These are phyloP conservation scores for Fraxinus floribunda DNA, from an alignment of 305 asterid species.

Conservation along the genomic window DNA sequence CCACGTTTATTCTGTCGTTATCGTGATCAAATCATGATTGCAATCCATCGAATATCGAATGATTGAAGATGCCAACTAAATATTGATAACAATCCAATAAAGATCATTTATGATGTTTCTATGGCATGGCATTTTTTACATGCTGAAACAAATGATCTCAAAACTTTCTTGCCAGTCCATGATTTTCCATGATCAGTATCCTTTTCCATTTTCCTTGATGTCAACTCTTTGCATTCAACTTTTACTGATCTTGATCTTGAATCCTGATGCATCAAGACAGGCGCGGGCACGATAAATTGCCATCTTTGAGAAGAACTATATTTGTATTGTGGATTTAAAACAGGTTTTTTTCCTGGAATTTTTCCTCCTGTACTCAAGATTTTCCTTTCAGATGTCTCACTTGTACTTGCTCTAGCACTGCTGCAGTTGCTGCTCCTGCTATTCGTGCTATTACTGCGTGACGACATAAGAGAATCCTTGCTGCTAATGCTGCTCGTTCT, in stretches of 20 bases:
- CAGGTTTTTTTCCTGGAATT: constrained; percentile 17
- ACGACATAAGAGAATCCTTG: constrained; percentile 57
- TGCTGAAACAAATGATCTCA: constrained; percentile 49
- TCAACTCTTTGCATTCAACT: constrained; percentile 17
- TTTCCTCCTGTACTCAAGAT: neutral
- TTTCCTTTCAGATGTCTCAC: constrained; percentile 37
- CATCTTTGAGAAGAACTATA: constrained; percentile 49
- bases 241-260: constrained; percentile 35
- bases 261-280: constrained; percentile 40
- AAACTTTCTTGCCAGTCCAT: constrained; percentile 47
- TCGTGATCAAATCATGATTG: neutral
- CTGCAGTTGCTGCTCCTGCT: constrained; percentile 60
- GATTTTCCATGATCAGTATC: constrained; percentile 12
- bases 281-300: constrained; percentile 66
- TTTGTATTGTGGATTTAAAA: constrained; percentile 28
- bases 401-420: constrained; percentile 76
- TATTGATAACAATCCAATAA: neutral
- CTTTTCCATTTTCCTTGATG: constrained; percentile 21
- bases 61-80: neutral
- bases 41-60: neutral
- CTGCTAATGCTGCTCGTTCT: constrained; percentile 58
- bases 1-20: neutral
- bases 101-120: constrained; percentile 25
- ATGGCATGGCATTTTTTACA: constrained; percentile 77
- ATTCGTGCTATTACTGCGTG: constrained; percentile 73